Base-by-base conservation (phyloP, 2,329 filamentous ascomycete species). In the Aspergillus quadrilineatus region DNA sequence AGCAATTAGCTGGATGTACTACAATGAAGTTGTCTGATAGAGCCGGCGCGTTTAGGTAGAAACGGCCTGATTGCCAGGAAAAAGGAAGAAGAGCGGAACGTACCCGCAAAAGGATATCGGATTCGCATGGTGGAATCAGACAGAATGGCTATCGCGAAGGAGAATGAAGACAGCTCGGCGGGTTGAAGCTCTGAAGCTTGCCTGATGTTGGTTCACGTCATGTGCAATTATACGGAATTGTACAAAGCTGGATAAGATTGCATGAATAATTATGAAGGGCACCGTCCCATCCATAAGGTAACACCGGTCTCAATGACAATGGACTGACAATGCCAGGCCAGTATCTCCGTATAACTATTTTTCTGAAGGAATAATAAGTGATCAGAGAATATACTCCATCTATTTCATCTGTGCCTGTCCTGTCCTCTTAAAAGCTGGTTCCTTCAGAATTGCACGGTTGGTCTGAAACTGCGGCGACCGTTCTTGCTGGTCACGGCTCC, bases 31-130 rank as follows among this genome's bases (percentile, higher is more conserved):
- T 26, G 14, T 42, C 39, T 14, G 39, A 22, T 10, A 22, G 39
- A 9, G n/a, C 17, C 8, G 39, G 6, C 39, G n/a, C n/a, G 12
- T 39, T 47, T 41, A 34, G 39, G 44, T 41, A 50, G 44, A 26
- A 17, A 28, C 43, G 46, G 41, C 30, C 5, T 48, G 29, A 32
- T 43, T 29, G 17, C 22, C 10, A 15, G 34, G 14, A 41, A 6
- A 29, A 32, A n/a, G 30, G 26, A 7, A n/a, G 22, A 37, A 17
- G 47, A 52, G 47, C 22, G 44, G 41, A 12, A 36, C 52, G 69
- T 79, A 94, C 92, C 90, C 78, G 91, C 91, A 72, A 96, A 96
- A 54, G 89, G 89, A 67, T 92, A 84, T 70, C 92, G 86, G 78
- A 97, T 90, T 75, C 90, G 89, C 89, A 96, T 94, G 26, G 63